These are phyloP conservation scores for Phytophthora parvispora DNA, from an alignment of 352 stramenopile species.

Conservation along the genomic window DNA sequence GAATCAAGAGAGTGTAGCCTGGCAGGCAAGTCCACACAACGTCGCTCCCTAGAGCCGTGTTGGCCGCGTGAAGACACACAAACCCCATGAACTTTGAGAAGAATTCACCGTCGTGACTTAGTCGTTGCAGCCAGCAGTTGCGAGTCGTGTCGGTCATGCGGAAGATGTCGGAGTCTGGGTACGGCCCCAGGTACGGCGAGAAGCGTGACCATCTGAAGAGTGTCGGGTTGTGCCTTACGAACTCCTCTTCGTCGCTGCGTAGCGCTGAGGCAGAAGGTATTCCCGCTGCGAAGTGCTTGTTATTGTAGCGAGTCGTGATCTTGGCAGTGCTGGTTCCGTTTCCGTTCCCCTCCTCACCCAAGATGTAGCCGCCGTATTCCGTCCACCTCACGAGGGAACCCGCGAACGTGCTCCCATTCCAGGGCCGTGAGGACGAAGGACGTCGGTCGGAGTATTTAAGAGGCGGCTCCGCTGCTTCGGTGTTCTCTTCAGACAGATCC, in stretches of 20 bases:
- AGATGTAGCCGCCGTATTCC: conserved; percentile 57
- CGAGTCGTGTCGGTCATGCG: conserved; percentile 48
- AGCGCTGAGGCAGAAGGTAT: conserved; percentile 30
- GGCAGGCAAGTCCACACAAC: conserved; percentile 65
- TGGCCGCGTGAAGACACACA: conserved; percentile 60
- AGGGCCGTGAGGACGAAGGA: conserved; percentile 52
- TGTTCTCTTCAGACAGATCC: conserved; percentile 22
- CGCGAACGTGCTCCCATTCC: conserved; percentile 65
- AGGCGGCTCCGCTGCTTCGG: neutral
- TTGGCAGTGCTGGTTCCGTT: conserved; percentile 36
- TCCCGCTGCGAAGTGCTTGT: conserved; percentile 16
- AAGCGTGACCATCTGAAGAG: conserved; percentile 72
- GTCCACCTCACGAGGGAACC: conserved; percentile 67
- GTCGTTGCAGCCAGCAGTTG: conserved; percentile 59
- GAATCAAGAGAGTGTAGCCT: conserved; percentile 71
- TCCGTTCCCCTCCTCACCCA: conserved; percentile 46
- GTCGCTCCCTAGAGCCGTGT: conserved; percentile 41
- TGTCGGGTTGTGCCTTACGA: conserved; percentile 62
- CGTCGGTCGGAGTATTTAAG: conserved; percentile 31
- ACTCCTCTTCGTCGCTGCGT: conserved; percentile 52
- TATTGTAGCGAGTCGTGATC: conserved; percentile 37
- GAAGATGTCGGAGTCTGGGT: conserved; percentile 71
- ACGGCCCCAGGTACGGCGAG: conserved; percentile 62
- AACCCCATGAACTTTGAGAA: conserved; percentile 79
- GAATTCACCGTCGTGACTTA: conserved; percentile 79